These are phyloP conservation scores for Russula vinacea DNA, from an alignment of 768 basidiomycete species.

Conservation along the genomic window DNA sequence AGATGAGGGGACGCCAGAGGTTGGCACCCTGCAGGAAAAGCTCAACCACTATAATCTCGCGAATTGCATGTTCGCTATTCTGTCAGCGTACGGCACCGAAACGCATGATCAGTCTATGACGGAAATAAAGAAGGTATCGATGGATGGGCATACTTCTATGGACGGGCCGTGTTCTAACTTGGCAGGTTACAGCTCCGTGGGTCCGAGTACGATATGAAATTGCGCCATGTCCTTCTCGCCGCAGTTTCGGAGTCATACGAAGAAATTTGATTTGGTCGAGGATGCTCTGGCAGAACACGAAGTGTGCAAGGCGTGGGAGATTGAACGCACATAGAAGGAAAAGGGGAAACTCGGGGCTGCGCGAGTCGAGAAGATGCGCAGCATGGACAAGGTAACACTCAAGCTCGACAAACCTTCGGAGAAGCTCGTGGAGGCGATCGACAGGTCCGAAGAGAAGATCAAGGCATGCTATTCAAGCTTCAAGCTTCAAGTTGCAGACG, in stretches of 20 bases:
- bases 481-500: constrained; percentile 66
- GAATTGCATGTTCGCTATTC: constrained; percentile 92
- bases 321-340: constrained; percentile 50
- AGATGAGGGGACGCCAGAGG: constrained; percentile 44
- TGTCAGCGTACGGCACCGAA: constrained; percentile 88
- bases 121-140: constrained; percentile 82
- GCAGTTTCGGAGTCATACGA: no score
- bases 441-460: constrained; percentile 78
- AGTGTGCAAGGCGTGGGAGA: constrained; percentile 67
- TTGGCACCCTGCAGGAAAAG: constrained; percentile 88
- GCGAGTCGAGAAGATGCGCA: no score
- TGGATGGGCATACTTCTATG: constrained; percentile 17
- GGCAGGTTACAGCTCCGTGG: constrained; percentile 63
- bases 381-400: no score
- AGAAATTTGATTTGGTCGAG: constrained; percentile 37
- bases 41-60: constrained; percentile 95
- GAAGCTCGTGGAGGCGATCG: no score
- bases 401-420: no score
- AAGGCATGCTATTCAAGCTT: no score
- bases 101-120: constrained; percentile 91
- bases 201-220: constrained; percentile 97
- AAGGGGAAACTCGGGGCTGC: constrained; percentile 35
- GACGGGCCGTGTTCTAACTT: neutral
- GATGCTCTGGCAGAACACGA: constrained; percentile 85
- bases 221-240: constrained; percentile 63